Evolutionary conservation across 148 eudicot genomes (phyloP), one percentile per base, ranked within the genome.

Genomic region (Vaccinium vitisidaea): DNA sequence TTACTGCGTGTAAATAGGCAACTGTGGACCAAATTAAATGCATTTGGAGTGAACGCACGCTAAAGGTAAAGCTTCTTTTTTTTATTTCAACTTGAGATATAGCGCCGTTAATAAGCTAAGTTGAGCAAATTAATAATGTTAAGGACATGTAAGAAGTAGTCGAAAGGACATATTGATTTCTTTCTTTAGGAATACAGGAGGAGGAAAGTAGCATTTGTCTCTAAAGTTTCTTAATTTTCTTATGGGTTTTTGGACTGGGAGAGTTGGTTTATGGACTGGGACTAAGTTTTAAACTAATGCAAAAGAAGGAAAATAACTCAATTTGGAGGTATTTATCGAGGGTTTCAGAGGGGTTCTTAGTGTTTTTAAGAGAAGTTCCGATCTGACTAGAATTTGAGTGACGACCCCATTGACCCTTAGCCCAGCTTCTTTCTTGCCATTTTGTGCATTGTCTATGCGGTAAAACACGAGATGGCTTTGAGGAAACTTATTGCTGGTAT

Each of bases 181-280:
- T 67, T 67, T 39, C 27, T 67, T 65, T 65, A 30, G 36, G 73
- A 27, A 67, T 67, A 12, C 36, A 10, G 36, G 12, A 67, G 36
- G 73, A 25, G 14, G 14, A 67, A 67, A 4, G 6, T 10, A 30
- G 73, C 36, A 67, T 67, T 27, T 67, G 16, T 67, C 73, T 10
- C 73, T 27, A 11, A 25, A 10, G 30, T 25, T 67, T 9, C 73
- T 67, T 63, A 6, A 58, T 54, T 54, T 54, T 14, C 19, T 56
- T 19, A 65, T 69, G 74, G 74, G 74, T 69, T 65, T 27, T 27
- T 69, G 74, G 74, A 27, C 74, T 69, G 74, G 74, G 74, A 69
- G 8, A 69, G 74, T 15, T 5, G 18, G 43, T 69, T 65, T 65
- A 65, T 1, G 6, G 32, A 25, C 71, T 8, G 16, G 39, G 74